These are phyloP conservation scores for Pyrenula aspistea DNA, from an alignment of 495 filamentous ascomycete species.

Conservation along the genomic window DNA sequence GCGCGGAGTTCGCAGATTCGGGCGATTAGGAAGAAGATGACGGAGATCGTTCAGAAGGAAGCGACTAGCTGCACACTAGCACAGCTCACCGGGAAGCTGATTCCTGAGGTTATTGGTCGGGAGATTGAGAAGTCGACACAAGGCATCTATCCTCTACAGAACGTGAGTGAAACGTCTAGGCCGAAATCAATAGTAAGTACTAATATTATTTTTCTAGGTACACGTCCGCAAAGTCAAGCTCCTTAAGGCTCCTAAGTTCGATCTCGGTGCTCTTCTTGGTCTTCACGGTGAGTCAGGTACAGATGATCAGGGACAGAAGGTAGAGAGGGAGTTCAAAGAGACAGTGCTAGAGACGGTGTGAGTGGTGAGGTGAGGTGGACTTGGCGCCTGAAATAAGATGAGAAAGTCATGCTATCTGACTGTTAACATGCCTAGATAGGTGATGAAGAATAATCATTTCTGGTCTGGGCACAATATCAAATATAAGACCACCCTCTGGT, in stretches of 20 bases:
- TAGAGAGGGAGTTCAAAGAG: conserved; percentile 99
- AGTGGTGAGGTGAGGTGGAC: too few relatives aligned
- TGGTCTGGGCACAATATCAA: too few relatives aligned
- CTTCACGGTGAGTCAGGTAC: conserved; percentile 94
- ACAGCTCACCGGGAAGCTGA: conserved; percentile 94
- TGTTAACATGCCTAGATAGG: too few relatives aligned
- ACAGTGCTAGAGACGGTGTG: conserved; percentile 84
- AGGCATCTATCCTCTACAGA: conserved; percentile 98
- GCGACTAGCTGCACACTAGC: conserved; percentile 83
- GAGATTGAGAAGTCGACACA: conserved; percentile 99
- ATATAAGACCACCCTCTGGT: too few relatives aligned
- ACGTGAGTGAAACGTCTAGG: conserved; percentile 49
- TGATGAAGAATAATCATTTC: too few relatives aligned
- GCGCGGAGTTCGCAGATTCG: conserved; percentile 91
- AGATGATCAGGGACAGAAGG: conserved; percentile 96
- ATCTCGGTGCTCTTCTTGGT: conserved; percentile 86
- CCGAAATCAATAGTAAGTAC: conserved; percentile 4
- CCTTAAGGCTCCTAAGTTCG: conserved; percentile 95
- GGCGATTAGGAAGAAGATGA: conserved; percentile 98
- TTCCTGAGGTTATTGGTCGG: conserved; percentile 96
- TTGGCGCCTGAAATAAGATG: too few relatives aligned
- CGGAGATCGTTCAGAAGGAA: conserved; percentile 95
- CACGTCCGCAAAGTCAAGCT: conserved; percentile 99
- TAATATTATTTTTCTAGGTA: conserved; percentile 49
- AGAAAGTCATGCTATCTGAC: too few relatives aligned